Evolutionary conservation across 2,329 filamentous ascomycete genomes (phyloP), one percentile per base, ranked within the genome.

Genomic region (Lecanicillium sp.): DNA sequence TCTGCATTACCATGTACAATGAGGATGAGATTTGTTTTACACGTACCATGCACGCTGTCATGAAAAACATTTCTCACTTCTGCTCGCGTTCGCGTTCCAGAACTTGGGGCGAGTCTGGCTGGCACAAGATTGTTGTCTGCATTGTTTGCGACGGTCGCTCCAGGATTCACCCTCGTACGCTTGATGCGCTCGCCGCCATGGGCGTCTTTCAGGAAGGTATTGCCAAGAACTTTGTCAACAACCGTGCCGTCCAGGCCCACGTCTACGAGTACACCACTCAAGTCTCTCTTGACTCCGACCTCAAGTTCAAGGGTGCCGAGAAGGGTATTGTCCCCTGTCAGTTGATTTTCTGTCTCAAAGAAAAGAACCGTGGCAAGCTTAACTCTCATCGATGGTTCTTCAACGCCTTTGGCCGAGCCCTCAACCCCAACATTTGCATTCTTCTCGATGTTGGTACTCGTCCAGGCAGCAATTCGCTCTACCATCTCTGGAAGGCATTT

Each of bases 361-460:
- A 98, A 66, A 90, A 93, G 72, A 98, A 98, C 65, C 81, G 86
- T 62, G 94, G 95, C 70, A 98, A 98, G 72, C 79, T 98, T 58
- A 98, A 98, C 72, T 96, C 90, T 1, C 93, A 98, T 67, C 83
- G 93, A 49, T 98, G 93, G 93, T 97, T 96, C 71, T 98, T 98
- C 74, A 98, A 98, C 62, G 93, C 93, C 0, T 95, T 98, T 62
- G 94, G 93, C 24, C 83, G 85, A 54, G 86, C 91, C 0, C 75
- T 98, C 20, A 95, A 91, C 56, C 93, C 93, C 0, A 98, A 98
- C 56, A 87, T 98, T 27, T 98, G 93, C 67, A 95, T 98, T 63
- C 70, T 98, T 53, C 83, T 98, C 12, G 93, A 98, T 65, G 94
- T 98, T 10, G 94, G 94, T 48, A 98, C 93, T 0, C 88, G 89